Evolutionary conservation across 257 asterid genomes (phyloP), one percentile per base, ranked within the genome.

Genomic region (Handroanthus guayacan): DNA sequence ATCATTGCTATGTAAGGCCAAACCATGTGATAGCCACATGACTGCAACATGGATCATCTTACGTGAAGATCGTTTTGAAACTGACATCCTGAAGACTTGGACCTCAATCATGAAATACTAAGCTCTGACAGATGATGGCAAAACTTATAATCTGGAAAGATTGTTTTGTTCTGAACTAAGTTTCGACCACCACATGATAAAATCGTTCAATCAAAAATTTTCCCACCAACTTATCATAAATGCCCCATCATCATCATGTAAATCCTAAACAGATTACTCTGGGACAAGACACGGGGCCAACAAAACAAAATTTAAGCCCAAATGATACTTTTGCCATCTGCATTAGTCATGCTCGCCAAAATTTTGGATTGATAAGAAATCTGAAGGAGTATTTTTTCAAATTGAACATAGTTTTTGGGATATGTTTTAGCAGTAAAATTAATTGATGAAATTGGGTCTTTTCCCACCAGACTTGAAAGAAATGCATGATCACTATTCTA

Each of bases 91-190:
- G 39, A 20, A 20, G 39, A 18, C 62, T 17, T 6, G 62, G 5
- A 55, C 64, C 64, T 57, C n/a, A 57, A 57, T 57, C 2, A 55
- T 57, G 64, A 57, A 57, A 57, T 18, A 55, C 10, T 57, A 20
- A 7, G 70, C 55, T 44, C 70, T n/a, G 41, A 64, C 4, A n/a
- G n/a, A 64, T 17, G 6, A 62, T 13, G 47, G 5, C 3, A 9
- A 44, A 44, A 44, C 9, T 6, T 44, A 6, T 44, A 6, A 3
- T 44, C 50, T 5, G 3, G 12, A 8, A 9, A 34, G 36, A 36
- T 9, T 25, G 12, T 65, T 38, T 64, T 34, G n/a, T 16, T 2
- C 41, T 6, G 9, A 55, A 17, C 62, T 55, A 55, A 17, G 8
- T 55, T 17, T n/a, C 51, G 17, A 41, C 70, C 37, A 64, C 37